These are phyloP conservation scores for Leccinum ponderosum DNA, from an alignment of 1,284 basidiomycete species.

Conservation along the genomic window DNA sequence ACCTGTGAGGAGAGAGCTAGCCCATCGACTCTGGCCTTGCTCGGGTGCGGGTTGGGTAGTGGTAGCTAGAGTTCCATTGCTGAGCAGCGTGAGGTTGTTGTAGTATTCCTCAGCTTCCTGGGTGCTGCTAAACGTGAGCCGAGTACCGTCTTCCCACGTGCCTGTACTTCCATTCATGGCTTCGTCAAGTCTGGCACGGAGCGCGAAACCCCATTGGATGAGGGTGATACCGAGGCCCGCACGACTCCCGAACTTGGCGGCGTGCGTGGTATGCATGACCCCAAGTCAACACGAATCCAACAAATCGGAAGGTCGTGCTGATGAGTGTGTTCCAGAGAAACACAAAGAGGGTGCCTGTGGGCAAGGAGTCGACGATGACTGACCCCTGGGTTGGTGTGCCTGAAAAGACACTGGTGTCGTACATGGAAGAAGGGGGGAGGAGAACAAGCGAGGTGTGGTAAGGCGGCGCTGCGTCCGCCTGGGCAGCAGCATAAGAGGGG, in stretches of 20 bases:
- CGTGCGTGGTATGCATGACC: conserved; percentile 92
- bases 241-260: conserved; percentile 91
- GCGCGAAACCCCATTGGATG: conserved; percentile 92
- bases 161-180: conserved; percentile 29
- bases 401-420: conserved; percentile 38
- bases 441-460: conserved; percentile 99
- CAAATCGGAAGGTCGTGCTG: conserved; percentile 95
- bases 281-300: conserved; percentile 94
- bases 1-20: conserved; percentile 39
- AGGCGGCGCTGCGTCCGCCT: conserved; percentile 92
- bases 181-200: conserved; percentile 51
- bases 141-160: conserved; percentile 26
- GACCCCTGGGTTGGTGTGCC: conserved; percentile 50
- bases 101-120: conserved; percentile 52
- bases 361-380: conserved; percentile 74
- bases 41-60: conserved; percentile 11
- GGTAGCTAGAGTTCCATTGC: conserved; percentile 15
- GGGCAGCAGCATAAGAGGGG: conserved; percentile 87
- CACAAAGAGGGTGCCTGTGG: conserved; percentile 80
- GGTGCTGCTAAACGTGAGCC: conserved; percentile 42
- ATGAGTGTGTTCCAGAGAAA: conserved; percentile 95
- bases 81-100: conserved; percentile 17
- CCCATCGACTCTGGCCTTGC: conserved; percentile 18
- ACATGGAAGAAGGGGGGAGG: conserved; percentile 57
- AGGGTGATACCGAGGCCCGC: conserved; percentile 95